These are phyloP conservation scores for Lasiosphaeria ovina DNA, from an alignment of 495 filamentous ascomycete genomes.

Conservation along the genomic window DNA sequence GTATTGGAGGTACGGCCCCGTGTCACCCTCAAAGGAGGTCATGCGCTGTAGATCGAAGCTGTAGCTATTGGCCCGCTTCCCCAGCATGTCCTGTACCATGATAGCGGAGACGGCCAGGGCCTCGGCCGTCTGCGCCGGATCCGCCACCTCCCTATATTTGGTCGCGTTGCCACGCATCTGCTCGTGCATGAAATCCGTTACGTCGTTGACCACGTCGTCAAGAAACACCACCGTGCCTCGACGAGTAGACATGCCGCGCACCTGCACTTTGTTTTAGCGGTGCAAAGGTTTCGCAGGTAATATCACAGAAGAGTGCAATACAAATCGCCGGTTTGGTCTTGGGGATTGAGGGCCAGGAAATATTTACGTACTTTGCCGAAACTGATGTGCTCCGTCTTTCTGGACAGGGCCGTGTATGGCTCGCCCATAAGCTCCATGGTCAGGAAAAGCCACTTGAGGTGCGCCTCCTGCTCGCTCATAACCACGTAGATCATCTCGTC, in stretches of 20 bases:
- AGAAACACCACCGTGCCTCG: conserved; percentile 55
- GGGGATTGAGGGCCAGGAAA: background rate
- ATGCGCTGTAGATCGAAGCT: conserved; percentile 61
- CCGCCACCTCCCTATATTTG: conserved; percentile 59
- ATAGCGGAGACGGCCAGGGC: conserved; percentile 60
- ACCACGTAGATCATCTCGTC: conserved; percentile 71
- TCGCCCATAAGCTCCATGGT: conserved; percentile 58
- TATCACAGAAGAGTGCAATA: too few relatives aligned
- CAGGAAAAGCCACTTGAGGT: conserved; percentile 63
- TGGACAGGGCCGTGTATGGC: conserved; percentile 52
- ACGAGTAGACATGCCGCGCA: conserved; percentile 62
- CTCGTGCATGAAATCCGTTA: conserved; percentile 63
- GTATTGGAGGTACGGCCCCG: conserved; percentile 68
- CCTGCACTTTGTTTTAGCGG: conserved; percentile 29
- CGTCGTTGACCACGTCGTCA: conserved; percentile 61
- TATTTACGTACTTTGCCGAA: conserved; percentile 43
- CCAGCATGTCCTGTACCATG: conserved; percentile 66
- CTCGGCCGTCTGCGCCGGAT: conserved; percentile 54
- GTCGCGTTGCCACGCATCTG: conserved; percentile 59
- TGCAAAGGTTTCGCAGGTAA: too few relatives aligned
- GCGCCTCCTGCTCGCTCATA: conserved; percentile 57
- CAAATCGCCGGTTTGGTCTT: background rate
- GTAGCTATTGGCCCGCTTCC: conserved; percentile 64
- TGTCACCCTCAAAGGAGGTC: conserved; percentile 70
- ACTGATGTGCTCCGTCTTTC: conserved; percentile 59